Base-by-base conservation (phyloP, 495 filamentous ascomycete species). In the Hypoxylon fuscum region DNA sequence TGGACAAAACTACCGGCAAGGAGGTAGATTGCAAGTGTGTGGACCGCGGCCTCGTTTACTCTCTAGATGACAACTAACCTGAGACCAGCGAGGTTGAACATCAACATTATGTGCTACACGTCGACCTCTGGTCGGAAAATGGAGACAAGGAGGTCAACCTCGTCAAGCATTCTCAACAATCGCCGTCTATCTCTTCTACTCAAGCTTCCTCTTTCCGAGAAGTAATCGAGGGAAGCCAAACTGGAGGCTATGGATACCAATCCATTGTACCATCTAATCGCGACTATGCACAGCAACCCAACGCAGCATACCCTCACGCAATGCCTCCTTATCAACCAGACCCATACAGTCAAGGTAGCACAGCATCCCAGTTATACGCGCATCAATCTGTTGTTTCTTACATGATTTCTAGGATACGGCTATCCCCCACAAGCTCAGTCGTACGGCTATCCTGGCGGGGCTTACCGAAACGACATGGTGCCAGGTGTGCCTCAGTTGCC, bases 81-180 rank as follows among this genome's bases (percentile, higher is more conserved):
- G 31, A 40, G 37, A 1, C 35, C 46, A 85, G 82, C 62, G 80
- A 84, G 34, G 82, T 85, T 58, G 92, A 98, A 61, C 90, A 90
- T 62, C 87, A 90, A 20, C 92, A 92, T 77, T 97, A 93, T 71
- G 91, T 98, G 22, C 84, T 97, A 38, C 94, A 90, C 46, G 95
- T 97, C 45, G 96, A 98, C 67, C 79, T 98, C 0, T 98, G 92
- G 92, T 88, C 88, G 53, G 87, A 86, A 42, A 87, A 96, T 41
- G 94, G 89, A 27, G 77, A 82, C n/a, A 87, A 82, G 58, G 95
- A 98, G 80, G 93, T 96, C 53, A 98, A 98, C 71, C 85, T 97
- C 31, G 94, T 98, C 49, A 88, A 92, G 52, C 90, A 95, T 70
- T 92, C 91, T 10, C 86, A 90, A 6, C 89, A 89, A 11, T 93